A percentile compares a stretch with the other conserved stretches of the same genome.
phyloP scores from a whole-genome alignment of 2,329 filamentous ascomycete species.

The Diplodia scrobiculata region DNA sequence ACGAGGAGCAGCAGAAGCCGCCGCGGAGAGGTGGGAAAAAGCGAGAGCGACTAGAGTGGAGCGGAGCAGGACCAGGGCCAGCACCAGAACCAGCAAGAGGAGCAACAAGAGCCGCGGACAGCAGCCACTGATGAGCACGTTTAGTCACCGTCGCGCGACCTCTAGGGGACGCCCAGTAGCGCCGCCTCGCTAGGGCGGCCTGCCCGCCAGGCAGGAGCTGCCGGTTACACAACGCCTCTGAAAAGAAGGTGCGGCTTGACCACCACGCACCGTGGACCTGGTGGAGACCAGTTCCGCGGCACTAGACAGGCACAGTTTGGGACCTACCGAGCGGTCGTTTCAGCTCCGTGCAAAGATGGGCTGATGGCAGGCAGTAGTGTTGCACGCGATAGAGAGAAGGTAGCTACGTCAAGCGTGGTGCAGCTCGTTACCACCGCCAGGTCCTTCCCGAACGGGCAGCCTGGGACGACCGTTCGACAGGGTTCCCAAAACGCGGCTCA shows the following conservation, averaged over 20 bases:
- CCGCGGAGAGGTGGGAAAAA: neutral
- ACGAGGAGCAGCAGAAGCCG: neutral
- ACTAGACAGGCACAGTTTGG: neutral
- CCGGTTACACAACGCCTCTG: neutral
- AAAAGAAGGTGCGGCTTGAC: constrained; percentile 19
- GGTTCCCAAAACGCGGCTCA: constrained; percentile 11
- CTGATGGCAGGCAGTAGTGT: neutral
- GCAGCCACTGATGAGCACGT: neutral
- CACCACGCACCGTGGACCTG: neutral
- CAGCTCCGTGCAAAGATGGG: constrained; percentile 8
- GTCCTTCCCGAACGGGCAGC: constrained; percentile 12
- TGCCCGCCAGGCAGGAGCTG: neutral
- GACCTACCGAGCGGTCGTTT: neutral
- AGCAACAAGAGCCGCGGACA: neutral
- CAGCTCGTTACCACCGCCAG: constrained; percentile 2
- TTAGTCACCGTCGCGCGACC: constrained; percentile 9
- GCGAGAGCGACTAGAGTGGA: constrained; percentile 10
- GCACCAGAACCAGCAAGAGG: neutral
- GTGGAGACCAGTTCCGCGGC: neutral
- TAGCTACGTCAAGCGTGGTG: neutral
- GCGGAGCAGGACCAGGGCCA: neutral
- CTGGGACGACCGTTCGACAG: constrained; percentile 5
- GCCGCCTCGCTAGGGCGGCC: constrained; percentile 6
- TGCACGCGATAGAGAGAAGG: neutral
- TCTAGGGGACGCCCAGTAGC: neutral